phyloP scores from a whole-genome alignment of 345 rosid genomes.

The Ricinus communis region DNA sequence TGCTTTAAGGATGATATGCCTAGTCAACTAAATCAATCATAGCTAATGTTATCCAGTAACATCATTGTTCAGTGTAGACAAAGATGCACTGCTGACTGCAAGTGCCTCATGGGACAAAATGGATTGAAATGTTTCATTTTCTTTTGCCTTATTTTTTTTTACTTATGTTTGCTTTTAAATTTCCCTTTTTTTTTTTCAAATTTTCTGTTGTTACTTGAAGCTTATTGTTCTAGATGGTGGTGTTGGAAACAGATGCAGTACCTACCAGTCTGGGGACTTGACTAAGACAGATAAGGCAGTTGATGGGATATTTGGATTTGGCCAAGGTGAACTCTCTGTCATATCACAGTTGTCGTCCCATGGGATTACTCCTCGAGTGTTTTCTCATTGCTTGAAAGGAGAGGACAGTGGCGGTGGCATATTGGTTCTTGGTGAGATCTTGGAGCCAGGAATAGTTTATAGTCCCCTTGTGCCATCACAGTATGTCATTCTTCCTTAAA shows the following conservation, averaged over 20 bases:
- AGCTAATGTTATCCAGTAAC: neutral
- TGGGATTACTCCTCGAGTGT: slow-evolving; percentile 32
- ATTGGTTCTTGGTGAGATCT: slow-evolving; percentile 38
- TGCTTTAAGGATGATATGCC: neutral
- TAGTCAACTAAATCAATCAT: neutral
- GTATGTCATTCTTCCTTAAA: slow-evolving; percentile 19
- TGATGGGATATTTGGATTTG: slow-evolving; percentile 41
- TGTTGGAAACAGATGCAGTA: slow-evolving; percentile 39
- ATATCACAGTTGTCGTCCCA: slow-evolving; percentile 31
- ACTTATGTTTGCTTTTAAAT: too few species aligned
- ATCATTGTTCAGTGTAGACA: neutral
- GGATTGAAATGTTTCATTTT: neutral
- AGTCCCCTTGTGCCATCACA: slow-evolving; percentile 37
- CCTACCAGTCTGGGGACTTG: slow-evolving; percentile 35
- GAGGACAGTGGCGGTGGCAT: slow-evolving; percentile 37
- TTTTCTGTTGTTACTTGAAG: slow-evolving; percentile 5
- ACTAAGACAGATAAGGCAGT: slow-evolving; percentile 32
- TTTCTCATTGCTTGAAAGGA: slow-evolving; percentile 39
- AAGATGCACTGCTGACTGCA: neutral
- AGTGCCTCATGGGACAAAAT: neutral
- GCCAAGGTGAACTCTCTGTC: slow-evolving; percentile 35
- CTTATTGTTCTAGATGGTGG: slow-evolving; percentile 17
- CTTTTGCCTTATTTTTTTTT: slow-evolving; percentile 2
- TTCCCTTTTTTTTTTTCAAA: slow-evolving; percentile 6
- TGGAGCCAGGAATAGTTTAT: slow-evolving; percentile 38